Percentiles rank a stretch among this genome's conserved stretches.
Evolutionary conservation across 2,329 filamentous ascomycete genomes (phyloP).

Genomic region (Ophiostoma perfectum): DNA sequence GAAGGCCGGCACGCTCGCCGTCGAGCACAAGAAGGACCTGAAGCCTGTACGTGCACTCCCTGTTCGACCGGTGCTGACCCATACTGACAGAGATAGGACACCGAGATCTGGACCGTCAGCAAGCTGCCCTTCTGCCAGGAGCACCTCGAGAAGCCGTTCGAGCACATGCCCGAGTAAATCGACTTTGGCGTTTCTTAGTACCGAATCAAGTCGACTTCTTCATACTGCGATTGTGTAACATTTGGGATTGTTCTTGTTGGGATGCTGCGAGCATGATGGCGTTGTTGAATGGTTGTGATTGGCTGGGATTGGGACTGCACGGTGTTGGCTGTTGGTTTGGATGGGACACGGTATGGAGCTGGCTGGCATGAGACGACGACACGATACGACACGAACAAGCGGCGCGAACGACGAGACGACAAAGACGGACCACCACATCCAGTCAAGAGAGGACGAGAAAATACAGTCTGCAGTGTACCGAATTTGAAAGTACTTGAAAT

Average conservation of each 20-base stretch:
- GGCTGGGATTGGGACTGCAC: background rate
- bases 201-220: background rate
- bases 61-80: background rate
- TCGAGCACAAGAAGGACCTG: constrained; percentile 60
- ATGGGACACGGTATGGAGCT: background rate
- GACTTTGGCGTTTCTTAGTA: background rate
- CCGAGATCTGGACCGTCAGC: constrained; percentile 63
- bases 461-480: background rate
- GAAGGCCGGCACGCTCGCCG: constrained; percentile 60
- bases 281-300: constrained; percentile 2
- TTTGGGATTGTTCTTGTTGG: background rate
- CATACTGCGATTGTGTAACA: constrained; percentile 7
- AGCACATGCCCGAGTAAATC: constrained; percentile 56
- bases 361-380: background rate
- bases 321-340: constrained; percentile 2
- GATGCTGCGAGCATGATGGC: background rate
- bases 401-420: background rate
- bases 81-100: constrained; percentile 36
- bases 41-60: constrained; percentile 43
- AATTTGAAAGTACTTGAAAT: no score
- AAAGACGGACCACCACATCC: background rate
- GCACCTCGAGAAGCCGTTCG: constrained; percentile 56
- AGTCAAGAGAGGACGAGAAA: constrained; percentile 2
- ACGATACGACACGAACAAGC: background rate
- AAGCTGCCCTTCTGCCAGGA: constrained; percentile 68